Percentiles rank a stretch among this genome's conserved stretches.
These are phyloP conservation scores for Ogataea methylovora DNA, from an alignment of 805 yeast species.

Conservation along the genomic window DNA sequence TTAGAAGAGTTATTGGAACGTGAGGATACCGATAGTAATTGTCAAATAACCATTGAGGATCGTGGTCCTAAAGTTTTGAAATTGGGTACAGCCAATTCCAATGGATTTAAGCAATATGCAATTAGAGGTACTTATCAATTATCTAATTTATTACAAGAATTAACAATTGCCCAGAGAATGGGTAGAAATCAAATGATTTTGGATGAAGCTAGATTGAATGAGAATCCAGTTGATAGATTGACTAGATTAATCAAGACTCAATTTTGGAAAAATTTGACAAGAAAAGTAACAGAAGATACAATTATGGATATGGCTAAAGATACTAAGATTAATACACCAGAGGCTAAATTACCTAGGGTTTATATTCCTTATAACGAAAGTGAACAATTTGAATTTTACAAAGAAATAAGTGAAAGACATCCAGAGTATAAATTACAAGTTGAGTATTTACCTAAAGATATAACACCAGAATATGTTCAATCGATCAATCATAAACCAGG, in stretches of 20 bases:
- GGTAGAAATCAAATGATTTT: conserved; percentile 73
- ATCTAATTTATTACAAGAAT: conserved; percentile 78
- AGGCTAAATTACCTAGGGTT: conserved; percentile 60
- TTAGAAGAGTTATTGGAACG: conserved; percentile 56
- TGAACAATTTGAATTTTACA: conserved; percentile 69
- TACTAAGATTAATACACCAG: conserved; percentile 61
- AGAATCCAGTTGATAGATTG: conserved; percentile 78
- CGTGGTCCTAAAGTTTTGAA: conserved; percentile 76
- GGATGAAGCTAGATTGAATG: conserved; percentile 78
- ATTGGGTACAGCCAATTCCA: conserved; percentile 77
- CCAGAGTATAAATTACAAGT: conserved; percentile 63
- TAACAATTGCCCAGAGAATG: conserved; percentile 75
- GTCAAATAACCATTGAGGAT: conserved; percentile 81
- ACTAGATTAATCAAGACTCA: conserved; percentile 63
- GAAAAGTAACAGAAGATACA: conserved; percentile 56
- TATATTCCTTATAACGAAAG: conserved; percentile 64
- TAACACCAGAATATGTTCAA: conserved; percentile 71
- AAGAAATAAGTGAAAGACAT: conserved; percentile 39
- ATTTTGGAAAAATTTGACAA: conserved; percentile 76
- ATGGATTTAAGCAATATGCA: conserved; percentile 66
- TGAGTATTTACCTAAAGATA: conserved; percentile 63
- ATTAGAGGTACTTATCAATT: conserved; percentile 87
- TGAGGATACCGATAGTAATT: conserved; percentile 82
- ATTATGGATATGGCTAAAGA: conserved; percentile 69
- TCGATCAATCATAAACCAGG: conserved; percentile 83